A percentile compares a stretch with the other conserved stretches of the same genome.
phyloP scores from a whole-genome alignment of 192 early-diverging fungal species.

The Linnemannia exigua region DNA sequence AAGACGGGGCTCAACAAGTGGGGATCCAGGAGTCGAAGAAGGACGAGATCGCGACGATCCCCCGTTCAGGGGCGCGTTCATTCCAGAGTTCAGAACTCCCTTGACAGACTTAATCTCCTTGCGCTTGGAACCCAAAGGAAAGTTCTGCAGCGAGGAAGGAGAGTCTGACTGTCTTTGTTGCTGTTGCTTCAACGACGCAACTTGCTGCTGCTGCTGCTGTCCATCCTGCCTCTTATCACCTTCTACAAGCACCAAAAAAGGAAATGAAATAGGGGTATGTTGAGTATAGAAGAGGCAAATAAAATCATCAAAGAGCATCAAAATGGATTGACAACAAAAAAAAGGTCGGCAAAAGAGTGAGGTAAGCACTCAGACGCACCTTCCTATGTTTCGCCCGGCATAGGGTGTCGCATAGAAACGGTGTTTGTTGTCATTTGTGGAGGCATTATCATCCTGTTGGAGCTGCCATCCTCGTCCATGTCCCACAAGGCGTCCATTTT shows the following conservation, averaged over 20 bases:
- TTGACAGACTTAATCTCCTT: constrained; percentile 58
- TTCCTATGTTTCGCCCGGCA: constrained; percentile 28
- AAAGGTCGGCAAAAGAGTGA: neutral
- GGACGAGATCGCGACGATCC: constrained; percentile 44
- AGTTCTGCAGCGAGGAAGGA: constrained; percentile 40
- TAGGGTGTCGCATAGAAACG: constrained; percentile 19
- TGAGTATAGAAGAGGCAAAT: neutral
- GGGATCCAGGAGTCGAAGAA: constrained; percentile 50
- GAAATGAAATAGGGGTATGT: neutral
- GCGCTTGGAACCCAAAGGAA: constrained; percentile 48
- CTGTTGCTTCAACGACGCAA: constrained; percentile 19
- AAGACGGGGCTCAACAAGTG: constrained; percentile 23
- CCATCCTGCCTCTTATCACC: neutral
- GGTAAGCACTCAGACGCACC: constrained; percentile 16
- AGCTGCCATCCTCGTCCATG: neutral
- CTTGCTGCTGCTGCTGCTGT: constrained; percentile 23
- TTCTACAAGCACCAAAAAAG: neutral
- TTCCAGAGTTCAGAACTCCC: constrained; percentile 54
- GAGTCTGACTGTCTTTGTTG: constrained; percentile 31
- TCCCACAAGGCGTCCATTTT: neutral
- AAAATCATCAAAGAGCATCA: neutral
- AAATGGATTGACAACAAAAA: neutral
- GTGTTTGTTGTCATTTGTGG: neutral
- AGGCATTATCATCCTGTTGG: neutral
- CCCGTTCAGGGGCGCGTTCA: constrained; percentile 51